Evolutionary conservation across 345 rosid species (phyloP).

Genomic region (Brassica incana): DNA sequence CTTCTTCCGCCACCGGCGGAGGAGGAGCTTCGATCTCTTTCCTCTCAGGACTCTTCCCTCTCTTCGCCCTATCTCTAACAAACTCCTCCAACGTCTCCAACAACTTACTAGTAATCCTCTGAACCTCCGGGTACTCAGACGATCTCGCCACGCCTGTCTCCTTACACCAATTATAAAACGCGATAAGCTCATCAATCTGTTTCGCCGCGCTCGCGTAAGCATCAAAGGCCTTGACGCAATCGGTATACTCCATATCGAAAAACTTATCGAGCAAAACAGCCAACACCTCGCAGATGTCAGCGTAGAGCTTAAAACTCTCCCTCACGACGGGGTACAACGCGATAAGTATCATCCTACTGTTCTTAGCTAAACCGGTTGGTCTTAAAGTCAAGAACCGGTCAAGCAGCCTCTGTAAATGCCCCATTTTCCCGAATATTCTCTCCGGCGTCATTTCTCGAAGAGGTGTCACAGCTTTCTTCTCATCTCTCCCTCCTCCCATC

Average conservation of each 20-base stretch:
- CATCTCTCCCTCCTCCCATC: conserved; percentile 41
- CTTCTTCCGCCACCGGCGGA: conserved; percentile 35
- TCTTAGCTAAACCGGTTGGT: conserved; percentile 82
- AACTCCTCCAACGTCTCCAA: conserved; percentile 84
- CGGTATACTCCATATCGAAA: conserved; percentile 78
- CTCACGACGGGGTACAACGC: conserved; percentile 71
- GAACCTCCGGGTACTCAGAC: conserved; percentile 89
- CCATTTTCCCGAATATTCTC: conserved; percentile 70
- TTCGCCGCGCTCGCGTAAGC: conserved; percentile 83
- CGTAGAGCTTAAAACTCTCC: conserved; percentile 83
- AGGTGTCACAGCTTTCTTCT: conserved; percentile 56
- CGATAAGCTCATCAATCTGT: conserved; percentile 79
- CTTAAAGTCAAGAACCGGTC: conserved; percentile 71
- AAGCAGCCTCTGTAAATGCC: conserved; percentile 64
- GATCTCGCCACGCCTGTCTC: conserved; percentile 85
- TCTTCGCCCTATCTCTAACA: conserved; percentile 72
- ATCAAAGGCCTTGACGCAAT: conserved; percentile 83
- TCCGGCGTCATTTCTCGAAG: conserved; percentile 79
- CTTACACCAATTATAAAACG: conserved; percentile 84
- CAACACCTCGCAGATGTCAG: conserved; percentile 78
- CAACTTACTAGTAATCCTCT: conserved; percentile 75
- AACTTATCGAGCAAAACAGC: conserved; percentile 84
- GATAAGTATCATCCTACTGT: conserved; percentile 66
- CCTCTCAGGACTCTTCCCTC: conserved; percentile 70
- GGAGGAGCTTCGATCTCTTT: conserved; percentile 43